phyloP scores from a whole-genome alignment of 768 basidiomycete species.

The Pisolithus microcarpus region DNA sequence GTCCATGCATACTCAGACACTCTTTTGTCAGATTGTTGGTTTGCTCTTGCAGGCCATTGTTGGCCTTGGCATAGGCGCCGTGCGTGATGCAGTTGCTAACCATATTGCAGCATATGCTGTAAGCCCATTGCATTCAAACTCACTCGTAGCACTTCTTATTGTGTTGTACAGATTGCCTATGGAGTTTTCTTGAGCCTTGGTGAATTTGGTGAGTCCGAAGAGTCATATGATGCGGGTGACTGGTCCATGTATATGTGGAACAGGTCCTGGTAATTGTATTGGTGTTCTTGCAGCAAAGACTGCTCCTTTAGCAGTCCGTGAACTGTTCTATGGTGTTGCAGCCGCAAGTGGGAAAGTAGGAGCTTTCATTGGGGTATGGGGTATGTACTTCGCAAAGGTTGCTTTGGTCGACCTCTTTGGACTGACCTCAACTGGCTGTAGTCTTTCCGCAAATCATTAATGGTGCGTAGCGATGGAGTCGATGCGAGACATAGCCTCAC shows the following conservation, averaged over 20 bases:
- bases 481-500: no score
- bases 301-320: no score
- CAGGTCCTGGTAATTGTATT: no score
- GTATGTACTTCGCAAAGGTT: no score
- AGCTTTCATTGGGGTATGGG: no score
- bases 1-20: background rate
- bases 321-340: no score
- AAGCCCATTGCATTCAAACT: constrained; percentile 14
- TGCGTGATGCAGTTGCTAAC: constrained; percentile 53
- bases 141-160: background rate
- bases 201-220: constrained; percentile 54
- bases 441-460: no score
- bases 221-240: constrained; percentile 20
- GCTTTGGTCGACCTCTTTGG: constrained; percentile 24
- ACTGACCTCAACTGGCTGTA: no score
- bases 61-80: constrained; percentile 87
- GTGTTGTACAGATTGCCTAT: constrained; percentile 55
- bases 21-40: constrained; percentile 49
- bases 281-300: no score
- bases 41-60: constrained; percentile 61
- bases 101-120: constrained; percentile 72
- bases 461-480: no score
- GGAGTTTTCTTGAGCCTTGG: constrained; percentile 89
- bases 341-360: no score
- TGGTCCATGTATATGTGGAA: no score